These are phyloP conservation scores for Apocynum venetum DNA, from an alignment of 257 asterid species.

Conservation along the genomic window DNA sequence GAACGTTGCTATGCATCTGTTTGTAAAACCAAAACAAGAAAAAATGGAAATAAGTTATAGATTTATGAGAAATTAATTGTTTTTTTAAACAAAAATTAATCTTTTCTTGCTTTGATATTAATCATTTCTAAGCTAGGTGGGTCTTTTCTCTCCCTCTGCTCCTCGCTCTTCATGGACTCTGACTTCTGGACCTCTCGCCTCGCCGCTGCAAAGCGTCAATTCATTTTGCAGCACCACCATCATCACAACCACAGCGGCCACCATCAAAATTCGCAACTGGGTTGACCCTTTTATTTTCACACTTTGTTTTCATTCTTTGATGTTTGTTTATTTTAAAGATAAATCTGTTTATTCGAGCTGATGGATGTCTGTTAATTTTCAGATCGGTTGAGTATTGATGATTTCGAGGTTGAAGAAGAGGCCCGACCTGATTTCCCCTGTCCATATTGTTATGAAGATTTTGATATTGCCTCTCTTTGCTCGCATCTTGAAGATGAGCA, in stretches of 20 bases:
- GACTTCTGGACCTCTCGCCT: conserved; percentile 75
- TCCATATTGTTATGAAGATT: conserved; percentile 82
- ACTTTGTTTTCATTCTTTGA: neutral
- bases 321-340: neutral
- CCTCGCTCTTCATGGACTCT: conserved; percentile 53
- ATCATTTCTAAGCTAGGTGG: conserved; percentile 20
- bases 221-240: conserved; percentile 49
- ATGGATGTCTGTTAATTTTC: conserved; percentile 15
- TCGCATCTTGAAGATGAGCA: conserved; percentile 79
- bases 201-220: conserved; percentile 76
- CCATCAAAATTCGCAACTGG: conserved; percentile 44
- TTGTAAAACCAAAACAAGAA: neutral
- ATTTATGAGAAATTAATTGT: neutral
- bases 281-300: conserved; percentile 31
- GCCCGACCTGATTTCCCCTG: conserved; percentile 66
- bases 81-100: neutral
- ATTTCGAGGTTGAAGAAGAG: conserved; percentile 75
- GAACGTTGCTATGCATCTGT: neutral
- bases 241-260: conserved; percentile 25
- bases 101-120: neutral
- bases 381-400: conserved; percentile 66
- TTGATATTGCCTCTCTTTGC: conserved; percentile 74
- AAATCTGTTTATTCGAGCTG: neutral
- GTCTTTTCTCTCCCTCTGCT: neutral
- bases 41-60: too few relatives aligned